Evolutionary conservation across 2,329 filamentous ascomycete genomes (phyloP).

Genomic region (Penicillium sp.): DNA sequence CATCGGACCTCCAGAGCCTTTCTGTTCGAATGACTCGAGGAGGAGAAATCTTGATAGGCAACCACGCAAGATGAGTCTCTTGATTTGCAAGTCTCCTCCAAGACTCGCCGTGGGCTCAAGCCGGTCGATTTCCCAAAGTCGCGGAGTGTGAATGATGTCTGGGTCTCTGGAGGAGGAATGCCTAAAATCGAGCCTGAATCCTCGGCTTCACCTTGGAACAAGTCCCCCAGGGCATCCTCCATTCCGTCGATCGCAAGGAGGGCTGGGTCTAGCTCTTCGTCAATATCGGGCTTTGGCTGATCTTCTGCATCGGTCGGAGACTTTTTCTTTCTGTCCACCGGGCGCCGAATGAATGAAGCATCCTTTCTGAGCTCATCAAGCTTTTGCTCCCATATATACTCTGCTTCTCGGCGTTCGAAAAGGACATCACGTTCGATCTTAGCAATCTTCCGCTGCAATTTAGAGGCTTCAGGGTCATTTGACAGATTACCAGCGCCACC

Average conservation of each 20-base stretch:
- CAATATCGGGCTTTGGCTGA: conserved; percentile 25
- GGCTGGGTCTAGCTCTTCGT: conserved; percentile 20
- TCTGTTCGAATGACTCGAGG: conserved; percentile 71
- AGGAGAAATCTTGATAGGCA: conserved; percentile 67
- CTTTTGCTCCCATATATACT: conserved; percentile 63
- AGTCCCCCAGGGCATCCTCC: conserved; percentile 51
- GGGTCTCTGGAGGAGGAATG: conserved; percentile 37
- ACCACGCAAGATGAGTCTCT: conserved; percentile 64
- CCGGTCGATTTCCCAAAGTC: conserved; percentile 85
- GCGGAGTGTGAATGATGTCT: conserved; percentile 57
- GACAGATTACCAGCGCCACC: conserved; percentile 19
- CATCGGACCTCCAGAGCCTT: conserved; percentile 74
- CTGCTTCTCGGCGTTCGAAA: conserved; percentile 67
- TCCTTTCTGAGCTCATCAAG: conserved; percentile 63
- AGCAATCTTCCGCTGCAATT: conserved; percentile 70
- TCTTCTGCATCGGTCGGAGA: conserved; percentile 52
- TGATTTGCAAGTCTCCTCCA: conserved; percentile 86
- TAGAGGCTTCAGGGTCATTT: conserved; percentile 55
- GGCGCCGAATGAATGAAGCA: conserved; percentile 40
- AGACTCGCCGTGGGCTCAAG: conserved; percentile 68
- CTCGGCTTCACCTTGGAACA: conserved; percentile 53
- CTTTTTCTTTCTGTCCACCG: conserved; percentile 24
- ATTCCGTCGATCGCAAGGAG: conserved; percentile 33
- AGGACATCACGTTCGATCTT: conserved; percentile 75
- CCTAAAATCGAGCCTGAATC: conserved; percentile 41